Evolutionary conservation across 805 yeast genomes (phyloP), one percentile per base, ranked within the genome.

Genomic region (Sugiyamaella mastotermitis): DNA sequence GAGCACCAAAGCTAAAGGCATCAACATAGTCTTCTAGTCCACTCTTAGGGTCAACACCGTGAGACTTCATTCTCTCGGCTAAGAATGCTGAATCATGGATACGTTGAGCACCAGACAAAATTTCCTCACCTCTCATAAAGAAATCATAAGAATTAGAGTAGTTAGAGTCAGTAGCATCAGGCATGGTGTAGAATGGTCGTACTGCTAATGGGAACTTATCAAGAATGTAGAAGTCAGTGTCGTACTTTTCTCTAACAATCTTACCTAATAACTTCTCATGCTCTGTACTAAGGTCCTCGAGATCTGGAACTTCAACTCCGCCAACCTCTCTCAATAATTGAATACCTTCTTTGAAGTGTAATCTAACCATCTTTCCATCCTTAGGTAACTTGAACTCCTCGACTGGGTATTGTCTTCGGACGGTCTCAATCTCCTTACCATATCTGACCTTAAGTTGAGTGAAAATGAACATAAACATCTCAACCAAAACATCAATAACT

Each of bases 81-180:
- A 92, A 76, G 54, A 92, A 70, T 46, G 71, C 85, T 35, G 94
- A 79, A 63, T 92, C 97, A 62, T 92, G 99, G 53, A 92, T 77
- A 76, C 99, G 95, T 71, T 92, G 99, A 42, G 98, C 99, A 56
- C 99, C 99, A n/a, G 96, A 86, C 52, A 92, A 69, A 55, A 92
- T 92, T 69, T 92, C 99, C 70, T 92, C 98, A 61, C 99, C 99
- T 71, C 98, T 83, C 98, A 92, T 92, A 76, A 92, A 92, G 80
- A 92, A 92, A 69, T 92, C 98, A 61, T 90, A 92, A 15, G 97
- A 90, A 77, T 92, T 92, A 48, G 97, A 88, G 69, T 88, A 88
- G 53, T 81, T 74, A 48, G 95, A 78, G 67, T 92, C 88, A 56
- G 78, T 81, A 14, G 97, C 74, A 62, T 87, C 96, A 46, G 98